These are phyloP conservation scores for Viola pubescens DNA, from an alignment of 441 rosid genomes.

Conservation along the genomic window DNA sequence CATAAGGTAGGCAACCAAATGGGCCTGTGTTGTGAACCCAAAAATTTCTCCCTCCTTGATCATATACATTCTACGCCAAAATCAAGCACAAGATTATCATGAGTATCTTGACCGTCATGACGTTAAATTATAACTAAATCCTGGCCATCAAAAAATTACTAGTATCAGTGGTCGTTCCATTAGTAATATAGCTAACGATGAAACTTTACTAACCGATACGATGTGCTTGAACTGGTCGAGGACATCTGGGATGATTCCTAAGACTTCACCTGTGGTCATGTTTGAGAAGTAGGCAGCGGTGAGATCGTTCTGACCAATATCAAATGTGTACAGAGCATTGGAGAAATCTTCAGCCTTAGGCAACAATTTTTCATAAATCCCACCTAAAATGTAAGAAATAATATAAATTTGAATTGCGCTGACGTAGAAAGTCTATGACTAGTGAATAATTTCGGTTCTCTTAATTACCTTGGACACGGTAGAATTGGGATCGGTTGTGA, in stretches of 20 bases:
- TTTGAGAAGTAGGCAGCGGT: slow-evolving; percentile 51
- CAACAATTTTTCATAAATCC: slow-evolving; percentile 31
- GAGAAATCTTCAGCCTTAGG: slow-evolving; percentile 47
- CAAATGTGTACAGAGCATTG: slow-evolving; percentile 60
- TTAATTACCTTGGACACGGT: slow-evolving; percentile 31
- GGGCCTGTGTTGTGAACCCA: slow-evolving; percentile 95
- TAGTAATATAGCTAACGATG: background rate
- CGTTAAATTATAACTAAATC: no score
- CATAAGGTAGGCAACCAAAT: slow-evolving; percentile 60
- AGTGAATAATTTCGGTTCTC: background rate
- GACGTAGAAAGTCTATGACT: background rate
- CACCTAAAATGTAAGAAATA: slow-evolving; percentile 17
- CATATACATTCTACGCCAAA: slow-evolving; percentile 34
- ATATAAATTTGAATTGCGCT: background rate
- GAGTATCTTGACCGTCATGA: no score
- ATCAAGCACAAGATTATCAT: background rate
- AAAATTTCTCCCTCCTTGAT: slow-evolving; percentile 54
- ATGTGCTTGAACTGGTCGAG: slow-evolving; percentile 37
- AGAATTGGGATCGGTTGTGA: slow-evolving; percentile 43
- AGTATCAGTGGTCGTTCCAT: background rate
- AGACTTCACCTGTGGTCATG: slow-evolving; percentile 43
- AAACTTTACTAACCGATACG: slow-evolving; percentile 28
- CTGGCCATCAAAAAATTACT: background rate
- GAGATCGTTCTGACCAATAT: slow-evolving; percentile 84
- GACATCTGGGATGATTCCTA: slow-evolving; percentile 43